These are phyloP conservation scores for Boechera divaricarpa DNA, from an alignment of 345 rosid genomes.

Conservation along the genomic window DNA sequence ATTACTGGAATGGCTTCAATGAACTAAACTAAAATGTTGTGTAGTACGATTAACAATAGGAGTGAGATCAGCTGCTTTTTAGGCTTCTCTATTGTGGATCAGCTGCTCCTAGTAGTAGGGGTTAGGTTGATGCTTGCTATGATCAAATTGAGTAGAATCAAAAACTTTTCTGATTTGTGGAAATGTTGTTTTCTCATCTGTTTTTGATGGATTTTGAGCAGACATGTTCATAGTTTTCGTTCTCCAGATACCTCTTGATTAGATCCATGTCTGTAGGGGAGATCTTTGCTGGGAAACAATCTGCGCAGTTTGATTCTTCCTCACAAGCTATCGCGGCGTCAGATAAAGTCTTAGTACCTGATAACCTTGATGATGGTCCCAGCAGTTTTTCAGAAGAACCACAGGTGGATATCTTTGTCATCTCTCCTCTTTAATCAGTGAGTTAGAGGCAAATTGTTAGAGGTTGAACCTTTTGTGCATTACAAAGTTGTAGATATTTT, in stretches of 20 bases:
- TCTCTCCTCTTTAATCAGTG: constrained; percentile 28
- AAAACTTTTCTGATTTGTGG: background rate
- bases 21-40: no score
- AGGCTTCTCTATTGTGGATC: background rate
- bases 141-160: background rate
- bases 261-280: constrained; percentile 69
- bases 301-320: constrained; percentile 56
- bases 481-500: background rate
- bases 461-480: constrained; percentile 10
- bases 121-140: constrained; percentile 14
- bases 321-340: constrained; percentile 60
- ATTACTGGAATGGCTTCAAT: background rate
- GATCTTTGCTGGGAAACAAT: constrained; percentile 68
- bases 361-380: constrained; percentile 51
- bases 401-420: constrained; percentile 57
- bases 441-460: constrained; percentile 16
- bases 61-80: background rate
- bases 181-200: background rate
- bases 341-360: constrained; percentile 73
- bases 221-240: background rate
- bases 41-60: background rate
- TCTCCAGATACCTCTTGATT: constrained; percentile 31
- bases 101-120: no score
- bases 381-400: constrained; percentile 51
- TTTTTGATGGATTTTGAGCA: constrained; percentile 8